Percentiles rank a stretch among this genome's conserved stretches.
Evolutionary conservation across 345 rosid species (phyloP).

Genomic region (Euphorbia pulcherrima): DNA sequence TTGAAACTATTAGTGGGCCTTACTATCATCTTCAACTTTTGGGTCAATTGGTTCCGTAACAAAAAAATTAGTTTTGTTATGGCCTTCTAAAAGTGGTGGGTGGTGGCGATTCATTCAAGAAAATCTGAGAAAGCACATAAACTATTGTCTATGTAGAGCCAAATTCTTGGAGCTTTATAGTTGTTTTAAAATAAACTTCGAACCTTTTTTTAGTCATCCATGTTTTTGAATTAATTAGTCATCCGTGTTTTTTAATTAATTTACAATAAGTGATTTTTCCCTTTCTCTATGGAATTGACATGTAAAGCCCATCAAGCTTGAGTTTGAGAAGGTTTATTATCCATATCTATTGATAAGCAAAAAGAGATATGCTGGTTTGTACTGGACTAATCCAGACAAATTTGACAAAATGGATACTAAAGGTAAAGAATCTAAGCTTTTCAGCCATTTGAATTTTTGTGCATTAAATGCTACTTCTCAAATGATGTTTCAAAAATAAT

Average conservation of each 20-base stretch:
- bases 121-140: neutral
- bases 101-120: neutral
- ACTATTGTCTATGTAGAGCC: neutral
- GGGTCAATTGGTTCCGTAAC: no score
- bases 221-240: no score
- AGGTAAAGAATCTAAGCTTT: slow-evolving; percentile 44
- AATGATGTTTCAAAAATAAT: slow-evolving; percentile 16
- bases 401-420: slow-evolving; percentile 97
- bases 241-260: neutral
- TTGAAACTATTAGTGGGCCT: no score
- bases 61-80: neutral
- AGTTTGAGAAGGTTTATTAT: slow-evolving; percentile 94
- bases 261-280: neutral
- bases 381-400: slow-evolving; percentile 74
- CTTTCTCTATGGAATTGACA: slow-evolving; percentile 19
- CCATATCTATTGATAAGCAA: slow-evolving; percentile 91
- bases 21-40: no score
- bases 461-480: slow-evolving; percentile 1
- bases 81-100: neutral
- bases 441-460: slow-evolving; percentile 12
- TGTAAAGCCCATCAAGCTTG: slow-evolving; percentile 90
- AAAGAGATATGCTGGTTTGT: slow-evolving; percentile 98
- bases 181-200: neutral
- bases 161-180: neutral
- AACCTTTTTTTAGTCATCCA: neutral